A percentile compares a stretch with the other conserved stretches of the same genome.
Conservation (phyloP, 305 asterid species). For the Rubia balearica region DNA sequence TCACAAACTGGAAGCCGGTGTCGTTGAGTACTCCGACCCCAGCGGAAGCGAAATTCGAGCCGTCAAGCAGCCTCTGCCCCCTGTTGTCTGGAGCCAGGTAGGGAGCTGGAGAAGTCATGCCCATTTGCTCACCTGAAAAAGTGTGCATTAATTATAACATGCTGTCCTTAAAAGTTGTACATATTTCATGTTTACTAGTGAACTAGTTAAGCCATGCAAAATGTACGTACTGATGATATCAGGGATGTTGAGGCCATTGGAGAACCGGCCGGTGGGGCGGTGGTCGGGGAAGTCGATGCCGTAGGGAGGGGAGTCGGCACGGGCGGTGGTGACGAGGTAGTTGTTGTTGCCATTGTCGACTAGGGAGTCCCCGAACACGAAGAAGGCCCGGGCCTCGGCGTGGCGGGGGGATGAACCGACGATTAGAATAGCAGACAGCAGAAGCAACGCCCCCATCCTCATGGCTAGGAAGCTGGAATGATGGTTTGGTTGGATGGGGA, state of each 20-base stretch:
- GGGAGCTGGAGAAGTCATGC: constrained; percentile 41
- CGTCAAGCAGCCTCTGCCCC: constrained; percentile 36
- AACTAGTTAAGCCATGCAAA: not conserved
- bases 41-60: constrained; percentile 64
- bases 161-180: not conserved
- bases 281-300: constrained; percentile 17
- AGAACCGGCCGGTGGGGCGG: constrained; percentile 19
- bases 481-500: not conserved
- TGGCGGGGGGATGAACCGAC: not conserved
- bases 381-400: constrained; percentile 12
- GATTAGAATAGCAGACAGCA: not conserved
- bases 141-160: too few species aligned
- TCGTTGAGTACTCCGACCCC: constrained; percentile 65
- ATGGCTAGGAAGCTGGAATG: too few species aligned
- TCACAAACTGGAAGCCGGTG: constrained; percentile 64
- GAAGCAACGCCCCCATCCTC: not conserved
- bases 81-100: constrained; percentile 44
- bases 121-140: constrained; percentile 4
- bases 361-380: constrained; percentile 13
- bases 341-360: constrained; percentile 21
- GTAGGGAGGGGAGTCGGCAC: constrained; percentile 16
- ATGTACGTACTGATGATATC: constrained; percentile 12
- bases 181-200: too few species aligned
- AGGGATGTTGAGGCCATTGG: constrained; percentile 15
- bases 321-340: constrained; percentile 16